Base-by-base conservation (phyloP, 2,329 filamentous ascomycete genomes). In the Neonectria punicea region DNA sequence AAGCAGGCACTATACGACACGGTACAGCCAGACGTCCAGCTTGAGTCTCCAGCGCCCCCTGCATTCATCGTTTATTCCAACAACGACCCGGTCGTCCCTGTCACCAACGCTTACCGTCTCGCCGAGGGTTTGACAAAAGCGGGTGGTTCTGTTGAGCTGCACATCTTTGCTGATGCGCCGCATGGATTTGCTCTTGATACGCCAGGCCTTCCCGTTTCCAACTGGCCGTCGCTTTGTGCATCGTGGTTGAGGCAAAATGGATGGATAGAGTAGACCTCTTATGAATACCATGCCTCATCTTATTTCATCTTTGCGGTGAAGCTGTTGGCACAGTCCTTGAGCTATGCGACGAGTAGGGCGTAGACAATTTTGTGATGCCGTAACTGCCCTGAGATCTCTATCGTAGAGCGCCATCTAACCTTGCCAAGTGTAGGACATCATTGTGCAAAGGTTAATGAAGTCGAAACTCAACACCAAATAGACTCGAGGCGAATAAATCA, bases 1-100 rank as follows among this genome's bases (percentile, higher is more conserved):
- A 73, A 73, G 20, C 71, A 73, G 25, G 59, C 62, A 1, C 28
- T 73, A 0, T 73, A 73, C 16, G 61, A 73, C 3, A 8, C 41
- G 1, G 59, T 73, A 0, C 71, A 73, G 1, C 71, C 71, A 8
- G 71, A 73, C 13, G 55, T 67, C 1, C 71, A 73, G 9, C 54
- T 73, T 0, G 41, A 44, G 4, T 67, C 66, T 6, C 62, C 62
- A 0, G 50, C 70, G 0, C 71, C 71, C 2, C 70, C 69, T 0
- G 46, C 51, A 0, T 73, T 73, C 16, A 72, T 73, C 2, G 68
- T 73, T 0, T 73, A 73, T 10, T 73, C 71, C 1, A 71, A 73
- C 9, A 73, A 72, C 1, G 71, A 73, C 2, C 71, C 71, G 0
- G 58, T 73, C 2, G 71, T 73, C 0, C 71, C 71, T 0, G 69